phyloP scores from a whole-genome alignment of 495 filamentous ascomycete genomes.

The Choiromyces venosus region DNA sequence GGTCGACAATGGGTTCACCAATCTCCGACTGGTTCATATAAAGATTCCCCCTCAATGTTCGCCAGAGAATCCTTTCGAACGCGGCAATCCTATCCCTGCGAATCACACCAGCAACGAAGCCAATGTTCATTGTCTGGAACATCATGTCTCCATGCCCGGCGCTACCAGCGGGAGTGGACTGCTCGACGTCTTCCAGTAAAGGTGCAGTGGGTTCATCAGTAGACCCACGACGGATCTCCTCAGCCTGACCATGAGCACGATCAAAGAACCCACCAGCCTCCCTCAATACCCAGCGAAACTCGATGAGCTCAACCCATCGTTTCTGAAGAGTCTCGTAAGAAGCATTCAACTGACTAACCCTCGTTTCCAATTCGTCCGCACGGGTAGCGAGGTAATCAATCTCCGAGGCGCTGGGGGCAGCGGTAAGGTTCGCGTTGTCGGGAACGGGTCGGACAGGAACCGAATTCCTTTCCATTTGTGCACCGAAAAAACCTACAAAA shows the following conservation, averaged over 20 bases:
- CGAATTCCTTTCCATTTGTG: conserved; percentile 86
- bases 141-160: conserved; percentile 45
- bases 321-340: conserved; percentile 98
- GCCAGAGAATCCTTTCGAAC: conserved; percentile 95
- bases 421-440: conserved; percentile 76
- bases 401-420: conserved; percentile 80
- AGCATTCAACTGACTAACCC: conserved; percentile 84
- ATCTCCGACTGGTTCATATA: conserved; percentile 99
- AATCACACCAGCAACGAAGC: conserved; percentile 99
- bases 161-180: conserved; percentile 32
- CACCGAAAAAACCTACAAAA: conserved; percentile 74
- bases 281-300: conserved; percentile 94
- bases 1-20: conserved; percentile 87
- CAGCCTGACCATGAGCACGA: conserved; percentile 86
- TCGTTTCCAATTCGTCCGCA: conserved; percentile 83
- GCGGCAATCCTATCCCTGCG: conserved; percentile 84
- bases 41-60: conserved; percentile 91
- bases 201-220: conserved; percentile 64
- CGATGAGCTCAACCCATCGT: conserved; percentile 89
- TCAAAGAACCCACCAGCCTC: conserved; percentile 98
- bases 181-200: conserved; percentile 42
- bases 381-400: conserved; percentile 93
- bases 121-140: conserved; percentile 75
- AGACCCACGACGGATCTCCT: conserved; percentile 87
- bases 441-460: conserved; percentile 78